A percentile compares a stretch with the other conserved stretches of the same genome.
These are phyloP conservation scores for Phytophthora capsici DNA, from an alignment of 352 stramenopile species.

Conservation along the genomic window DNA sequence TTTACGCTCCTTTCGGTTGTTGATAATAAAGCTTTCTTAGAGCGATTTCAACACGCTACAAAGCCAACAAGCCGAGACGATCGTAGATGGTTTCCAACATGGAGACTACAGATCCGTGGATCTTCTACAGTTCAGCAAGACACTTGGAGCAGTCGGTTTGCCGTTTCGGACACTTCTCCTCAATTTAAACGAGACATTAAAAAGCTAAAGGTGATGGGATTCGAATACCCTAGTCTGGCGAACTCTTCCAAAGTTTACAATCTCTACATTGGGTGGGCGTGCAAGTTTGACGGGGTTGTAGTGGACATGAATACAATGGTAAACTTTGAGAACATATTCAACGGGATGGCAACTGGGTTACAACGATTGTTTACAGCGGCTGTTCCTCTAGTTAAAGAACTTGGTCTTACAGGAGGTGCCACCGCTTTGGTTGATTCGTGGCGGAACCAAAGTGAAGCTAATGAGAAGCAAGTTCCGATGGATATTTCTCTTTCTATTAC, in stretches of 20 bases:
- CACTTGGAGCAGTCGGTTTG: background rate
- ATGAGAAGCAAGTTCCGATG: background rate
- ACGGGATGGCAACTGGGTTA: too few species aligned
- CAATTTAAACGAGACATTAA: background rate
- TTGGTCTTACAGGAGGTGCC: background rate
- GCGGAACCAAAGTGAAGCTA: too few species aligned
- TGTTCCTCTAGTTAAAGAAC: background rate
- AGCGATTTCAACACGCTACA: background rate
- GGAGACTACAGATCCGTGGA: background rate
- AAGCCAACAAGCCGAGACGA: background rate
- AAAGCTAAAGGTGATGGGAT: background rate
- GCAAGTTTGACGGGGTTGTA: too few species aligned
- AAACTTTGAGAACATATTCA: too few species aligned
- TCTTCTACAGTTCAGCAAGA: background rate
- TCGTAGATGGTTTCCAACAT: background rate
- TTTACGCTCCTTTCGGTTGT: background rate
- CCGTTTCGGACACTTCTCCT: background rate
- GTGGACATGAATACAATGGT: too few species aligned
- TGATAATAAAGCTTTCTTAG: background rate
- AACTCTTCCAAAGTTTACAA: too few species aligned
- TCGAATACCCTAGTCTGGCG: background rate
- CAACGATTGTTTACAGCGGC: background rate
- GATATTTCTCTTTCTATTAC: background rate
- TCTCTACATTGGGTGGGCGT: background rate
- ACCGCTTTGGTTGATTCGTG: too few species aligned